Evolutionary conservation across 192 early-diverging fungal species (phyloP).

Genomic region (Cetraspora pellucida): DNA sequence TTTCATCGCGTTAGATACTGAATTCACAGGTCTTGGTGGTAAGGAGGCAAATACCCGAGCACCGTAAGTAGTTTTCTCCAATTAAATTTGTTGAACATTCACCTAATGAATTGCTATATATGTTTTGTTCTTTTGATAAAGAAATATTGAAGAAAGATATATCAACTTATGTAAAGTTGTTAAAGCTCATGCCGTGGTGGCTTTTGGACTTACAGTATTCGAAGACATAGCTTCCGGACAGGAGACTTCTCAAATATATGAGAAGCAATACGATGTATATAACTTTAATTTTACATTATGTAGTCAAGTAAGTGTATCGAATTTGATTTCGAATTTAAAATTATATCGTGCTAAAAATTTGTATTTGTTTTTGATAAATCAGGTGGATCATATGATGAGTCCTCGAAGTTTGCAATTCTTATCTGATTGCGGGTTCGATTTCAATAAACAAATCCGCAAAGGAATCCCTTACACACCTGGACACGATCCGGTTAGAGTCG

Average conservation of each 20-base stretch:
- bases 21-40: conserved; percentile 83
- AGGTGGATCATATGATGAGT: conserved; percentile 67
- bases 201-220: conserved; percentile 82
- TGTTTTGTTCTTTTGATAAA: conserved; percentile 39
- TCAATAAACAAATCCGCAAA: conserved; percentile 70
- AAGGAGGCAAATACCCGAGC: conserved; percentile 40
- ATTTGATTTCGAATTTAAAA: neutral
- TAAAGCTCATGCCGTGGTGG: conserved; percentile 74
- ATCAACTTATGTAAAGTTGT: conserved; percentile 70
- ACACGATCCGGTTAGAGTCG: conserved; percentile 39
- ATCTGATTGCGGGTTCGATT: conserved; percentile 83
- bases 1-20: conserved; percentile 87
- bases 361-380: neutral
- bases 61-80: conserved; percentile 31
- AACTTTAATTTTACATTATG: conserved; percentile 62
- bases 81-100: conserved; percentile 18
- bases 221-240: conserved; percentile 28
- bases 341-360: no score
- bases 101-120: conserved; percentile 36
- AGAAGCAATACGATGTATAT: conserved; percentile 49
- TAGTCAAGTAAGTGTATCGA: conserved; percentile 37
- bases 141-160: conserved; percentile 85
- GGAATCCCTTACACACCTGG: conserved; percentile 82
- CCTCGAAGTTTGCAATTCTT: conserved; percentile 78
- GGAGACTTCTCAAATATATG: neutral